phyloP scores from a whole-genome alignment of 1,139 yeast genomes.

The Lodderomyces oxycetoniae region DNA sequence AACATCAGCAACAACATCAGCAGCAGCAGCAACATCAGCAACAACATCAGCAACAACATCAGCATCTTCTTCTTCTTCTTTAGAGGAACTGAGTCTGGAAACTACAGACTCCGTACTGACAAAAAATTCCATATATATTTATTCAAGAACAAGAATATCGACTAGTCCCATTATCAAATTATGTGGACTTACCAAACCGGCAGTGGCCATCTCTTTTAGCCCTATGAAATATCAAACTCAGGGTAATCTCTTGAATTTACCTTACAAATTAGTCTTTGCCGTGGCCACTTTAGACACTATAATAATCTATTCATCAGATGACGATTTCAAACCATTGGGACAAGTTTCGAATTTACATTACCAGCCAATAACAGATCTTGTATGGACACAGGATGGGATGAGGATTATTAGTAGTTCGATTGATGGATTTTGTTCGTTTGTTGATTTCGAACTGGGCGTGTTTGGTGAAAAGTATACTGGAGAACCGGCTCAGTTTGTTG shows the following conservation, averaged over 20 bases:
- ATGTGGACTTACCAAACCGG: conserved; percentile 79
- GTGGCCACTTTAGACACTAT: conserved; percentile 92
- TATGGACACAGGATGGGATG: conserved; percentile 81
- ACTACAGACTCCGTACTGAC: no score
- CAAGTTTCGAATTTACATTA: conserved; percentile 77
- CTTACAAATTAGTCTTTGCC: conserved; percentile 82
- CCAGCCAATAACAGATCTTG: conserved; percentile 78
- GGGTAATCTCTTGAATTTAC: conserved; percentile 30
- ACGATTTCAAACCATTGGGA: conserved; percentile 58
- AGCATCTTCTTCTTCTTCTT: no score
- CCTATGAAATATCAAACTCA: conserved; percentile 50
- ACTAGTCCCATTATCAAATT: conserved; percentile 70
- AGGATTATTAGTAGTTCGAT: conserved; percentile 75
- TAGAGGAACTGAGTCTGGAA: no score
- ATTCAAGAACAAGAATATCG: conserved; percentile 63
- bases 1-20: no score
- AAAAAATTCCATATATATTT: conserved; percentile 60
- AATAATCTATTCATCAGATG: conserved; percentile 73
- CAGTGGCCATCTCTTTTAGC: conserved; percentile 74
- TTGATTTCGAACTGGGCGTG: conserved; percentile 46
- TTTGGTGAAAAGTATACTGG: conserved; percentile 42
- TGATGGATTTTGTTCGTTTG: conserved; percentile 85
- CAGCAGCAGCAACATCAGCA: no score
- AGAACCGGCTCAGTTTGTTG: neutral
- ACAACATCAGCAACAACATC: no score